phyloP scores from a whole-genome alignment of 2,329 filamentous ascomycete species.

The Aspergillus piperis region DNA sequence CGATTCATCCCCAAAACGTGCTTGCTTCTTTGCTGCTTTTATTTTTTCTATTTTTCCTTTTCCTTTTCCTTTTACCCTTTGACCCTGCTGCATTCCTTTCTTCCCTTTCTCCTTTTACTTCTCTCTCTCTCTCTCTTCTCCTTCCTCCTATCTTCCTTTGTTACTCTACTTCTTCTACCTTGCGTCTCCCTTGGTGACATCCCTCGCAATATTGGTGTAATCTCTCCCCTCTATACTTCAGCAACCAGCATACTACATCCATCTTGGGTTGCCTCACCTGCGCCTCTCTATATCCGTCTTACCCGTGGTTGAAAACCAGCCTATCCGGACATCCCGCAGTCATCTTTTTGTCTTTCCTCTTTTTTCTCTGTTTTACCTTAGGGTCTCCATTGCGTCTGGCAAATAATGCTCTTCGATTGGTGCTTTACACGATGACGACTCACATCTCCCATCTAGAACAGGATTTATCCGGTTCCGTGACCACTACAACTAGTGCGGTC shows the following conservation, averaged over 20 bases:
- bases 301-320: slow-evolving; percentile 4
- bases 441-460: slow-evolving; percentile 32
- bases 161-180: slow-evolving; percentile 7
- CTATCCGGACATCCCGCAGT: neutral
- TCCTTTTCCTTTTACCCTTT: slow-evolving; percentile 5
- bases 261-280: neutral
- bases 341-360: neutral
- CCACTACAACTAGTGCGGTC: slow-evolving; percentile 19
- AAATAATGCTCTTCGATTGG: slow-evolving; percentile 22
- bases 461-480: slow-evolving; percentile 29
- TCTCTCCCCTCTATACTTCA: neutral
- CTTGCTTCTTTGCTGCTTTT: slow-evolving; percentile 8
- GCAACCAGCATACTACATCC: neutral
- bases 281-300: slow-evolving; percentile 1
- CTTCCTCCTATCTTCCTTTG: neutral
- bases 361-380: neutral
- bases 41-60: slow-evolving; percentile 1
- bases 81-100: too few species aligned
- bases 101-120: slow-evolving; percentile 6
- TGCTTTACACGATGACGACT: slow-evolving; percentile 32
- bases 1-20: slow-evolving; percentile 1
- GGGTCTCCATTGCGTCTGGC: neutral
- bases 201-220: slow-evolving; percentile 1
- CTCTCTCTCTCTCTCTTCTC: neutral
- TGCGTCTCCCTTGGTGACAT: slow-evolving; percentile 7